A percentile compares a stretch with the other conserved stretches of the same genome.
Evolutionary conservation across 164 flowering plant species (phyloP).

Genomic region (Berberis vulgaris): DNA sequence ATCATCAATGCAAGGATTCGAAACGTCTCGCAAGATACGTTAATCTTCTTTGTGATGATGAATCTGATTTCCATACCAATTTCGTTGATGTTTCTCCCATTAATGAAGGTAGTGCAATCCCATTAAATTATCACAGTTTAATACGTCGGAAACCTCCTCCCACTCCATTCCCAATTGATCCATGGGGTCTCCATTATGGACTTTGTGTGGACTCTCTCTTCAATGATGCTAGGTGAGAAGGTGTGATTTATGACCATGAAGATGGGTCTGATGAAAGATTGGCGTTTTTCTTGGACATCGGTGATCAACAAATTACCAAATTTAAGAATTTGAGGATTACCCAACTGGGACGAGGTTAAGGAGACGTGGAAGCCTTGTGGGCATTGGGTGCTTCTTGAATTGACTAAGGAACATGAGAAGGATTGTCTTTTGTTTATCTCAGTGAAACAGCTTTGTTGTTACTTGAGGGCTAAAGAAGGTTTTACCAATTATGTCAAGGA

Average conservation of each 20-base stretch:
- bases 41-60: too few relatives aligned
- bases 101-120: too few relatives aligned
- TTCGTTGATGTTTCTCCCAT: too few relatives aligned
- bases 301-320: conserved; percentile 41
- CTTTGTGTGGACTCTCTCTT: conserved; percentile 56
- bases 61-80: too few relatives aligned
- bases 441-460: conserved; percentile 50
- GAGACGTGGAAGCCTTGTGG: conserved; percentile 44
- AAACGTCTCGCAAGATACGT: too few relatives aligned
- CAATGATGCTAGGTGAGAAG: conserved; percentile 88
- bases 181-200: conserved; percentile 36
- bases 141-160: too few relatives aligned
- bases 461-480: conserved; percentile 21
- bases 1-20: too few relatives aligned
- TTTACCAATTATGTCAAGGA: conserved; percentile 21
- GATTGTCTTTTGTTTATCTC: conserved; percentile 20
- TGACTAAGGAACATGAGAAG: conserved; percentile 26
- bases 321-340: conserved; percentile 34
- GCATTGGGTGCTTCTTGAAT: conserved; percentile 42
- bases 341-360: conserved; percentile 40
- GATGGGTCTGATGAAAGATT: conserved; percentile 36
- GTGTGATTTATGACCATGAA: conserved; percentile 61
- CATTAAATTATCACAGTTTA: too few relatives aligned
- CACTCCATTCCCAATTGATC: too few relatives aligned
- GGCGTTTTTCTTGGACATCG: conserved; percentile 75